Percentiles rank a stretch among this genome's conserved stretches.
These are phyloP conservation scores for Malus hybrid DNA, from an alignment of 331 rosid genomes.

Conservation along the genomic window DNA sequence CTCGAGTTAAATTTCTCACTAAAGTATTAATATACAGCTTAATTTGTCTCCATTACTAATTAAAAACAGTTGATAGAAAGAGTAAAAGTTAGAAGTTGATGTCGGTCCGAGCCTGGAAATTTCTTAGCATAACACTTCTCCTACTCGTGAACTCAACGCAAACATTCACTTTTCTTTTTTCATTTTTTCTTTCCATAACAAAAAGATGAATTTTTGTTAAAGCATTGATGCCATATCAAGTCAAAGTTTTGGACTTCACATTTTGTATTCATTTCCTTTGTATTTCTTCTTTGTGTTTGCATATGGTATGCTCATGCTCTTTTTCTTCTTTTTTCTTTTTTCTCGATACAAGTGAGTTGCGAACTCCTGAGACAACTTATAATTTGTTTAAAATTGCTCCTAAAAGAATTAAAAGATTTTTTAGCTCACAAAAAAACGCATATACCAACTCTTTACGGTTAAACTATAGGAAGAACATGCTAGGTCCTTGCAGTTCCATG, in stretches of 20 bases:
- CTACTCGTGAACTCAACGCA: conserved; percentile 1
- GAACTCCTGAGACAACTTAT: too few species aligned
- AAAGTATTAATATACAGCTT: too few species aligned
- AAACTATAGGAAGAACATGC: not conserved
- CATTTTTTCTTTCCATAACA: not conserved
- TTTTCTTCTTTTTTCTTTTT: too few species aligned
- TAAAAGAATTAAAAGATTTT: too few species aligned
- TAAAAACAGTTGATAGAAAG: too few species aligned
- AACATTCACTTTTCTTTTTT: not conserved
- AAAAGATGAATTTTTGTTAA: not conserved
- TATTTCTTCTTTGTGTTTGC: not conserved
- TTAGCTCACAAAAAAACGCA: too few species aligned
- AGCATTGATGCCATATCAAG: not conserved
- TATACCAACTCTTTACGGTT: not conserved
- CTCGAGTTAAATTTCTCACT: too few species aligned
- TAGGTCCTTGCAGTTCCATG: not conserved
- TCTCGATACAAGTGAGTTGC: not conserved
- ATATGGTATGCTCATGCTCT: not conserved
- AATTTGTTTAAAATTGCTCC: fast-evolving
- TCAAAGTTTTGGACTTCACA: not conserved
- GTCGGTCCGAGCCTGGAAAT: too few species aligned
- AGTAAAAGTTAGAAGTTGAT: too few species aligned
- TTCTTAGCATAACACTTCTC: too few species aligned
- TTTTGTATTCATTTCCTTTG: not conserved
- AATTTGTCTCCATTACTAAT: too few species aligned